Evolutionary conservation across 257 asterid species (phyloP), one percentile per base, ranked within the genome.

Genomic region (Przewalskia tangutica): DNA sequence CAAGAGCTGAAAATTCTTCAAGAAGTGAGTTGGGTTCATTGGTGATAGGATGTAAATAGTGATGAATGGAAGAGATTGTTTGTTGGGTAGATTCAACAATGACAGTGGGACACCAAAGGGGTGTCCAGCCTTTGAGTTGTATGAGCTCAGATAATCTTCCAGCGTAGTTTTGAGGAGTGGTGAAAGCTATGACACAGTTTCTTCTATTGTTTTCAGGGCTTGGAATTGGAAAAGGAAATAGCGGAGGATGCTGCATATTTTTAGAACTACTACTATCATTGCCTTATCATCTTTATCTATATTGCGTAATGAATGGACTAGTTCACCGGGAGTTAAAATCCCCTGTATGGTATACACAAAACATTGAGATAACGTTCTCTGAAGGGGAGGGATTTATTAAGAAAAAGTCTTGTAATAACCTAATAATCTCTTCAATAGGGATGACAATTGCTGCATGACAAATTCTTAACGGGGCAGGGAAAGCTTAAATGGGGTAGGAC

Each of bases 101-200:
- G 88, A 91, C 79, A 18, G 94, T 85, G 62, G 95, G 97, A 85
- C 94, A 90, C 90, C 91, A 89, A 60, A 92, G 91, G 63, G 94
- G 94, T 36, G 84, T 62, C 95, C 97, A 93, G 82, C 89, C 91
- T 77, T 83, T 86, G 75, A 83, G 84, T 2, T 76, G 66, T 82
- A 92, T 90, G 82, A 90, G 89, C 58, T 63, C 85, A 62, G 92
- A 82, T 81, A 92, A 88, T 50, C 92, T 87, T 14, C 81, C 86
- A 44, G 97, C 95, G 86, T 91, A 92, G 87, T 87, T 93, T 34
- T 88, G 83, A 0, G 97, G 97, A 50, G 98, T 93, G 56, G 98
- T 92, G 89, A 92, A 93, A 81, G 91, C 94, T 14, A 91, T 83
- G 7, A 92, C 85, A 60, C 68, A 84, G 85, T 44, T 83, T 75